Base-by-base conservation (phyloP, 2,329 filamentous ascomycete genomes). In the Byssochlamys sp. region DNA sequence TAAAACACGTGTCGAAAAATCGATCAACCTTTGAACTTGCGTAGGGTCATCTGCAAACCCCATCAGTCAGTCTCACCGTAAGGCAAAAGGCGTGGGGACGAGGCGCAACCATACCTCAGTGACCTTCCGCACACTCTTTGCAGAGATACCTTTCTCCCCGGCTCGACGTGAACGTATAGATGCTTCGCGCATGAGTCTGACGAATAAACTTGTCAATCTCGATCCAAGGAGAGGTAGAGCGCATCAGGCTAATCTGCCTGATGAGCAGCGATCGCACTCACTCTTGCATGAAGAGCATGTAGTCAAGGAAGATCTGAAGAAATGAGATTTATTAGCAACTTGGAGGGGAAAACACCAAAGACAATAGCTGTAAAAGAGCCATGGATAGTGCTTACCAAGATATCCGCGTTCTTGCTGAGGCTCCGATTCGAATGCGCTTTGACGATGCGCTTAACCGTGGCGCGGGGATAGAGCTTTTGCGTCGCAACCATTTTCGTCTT, bases 391-490 rank as follows among this genome's bases (percentile, higher is more conserved):
- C 82, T 59, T 75, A 95, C 90, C 75, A 92, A 79, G 58, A 95
- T 85, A 73, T 96, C 91, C 29, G 86, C 88, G 73, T 94, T 91
- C 73, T 90, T 94, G 77, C 86, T 90, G 61, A 95, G 74, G 62
- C 82, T 87, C 69, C 86, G 85, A 61, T 89, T 87, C 7, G 90
- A 88, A 72, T 95, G 90, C 19, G 90, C 90, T 75, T 95, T 96
- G 67, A 95, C 81, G 59, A 95, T 92, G 73, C 91, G 91, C 74
- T 91, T 94, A 65, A 96, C 80, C 0, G 89, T 94, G 19, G 84
- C 85, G 61, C 91, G 86, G 10, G 91, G 91, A 67, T 95, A 96
- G 12, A 89, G 79, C 65, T 90, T 92, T 68, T 87, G 85, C 25
- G 84, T 79, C 11, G 82, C 76, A 55, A 82, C 84, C 81, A 85